Evolutionary conservation across 2,329 filamentous ascomycete genomes (phyloP).

Genomic region (Fusarium torulosum): DNA sequence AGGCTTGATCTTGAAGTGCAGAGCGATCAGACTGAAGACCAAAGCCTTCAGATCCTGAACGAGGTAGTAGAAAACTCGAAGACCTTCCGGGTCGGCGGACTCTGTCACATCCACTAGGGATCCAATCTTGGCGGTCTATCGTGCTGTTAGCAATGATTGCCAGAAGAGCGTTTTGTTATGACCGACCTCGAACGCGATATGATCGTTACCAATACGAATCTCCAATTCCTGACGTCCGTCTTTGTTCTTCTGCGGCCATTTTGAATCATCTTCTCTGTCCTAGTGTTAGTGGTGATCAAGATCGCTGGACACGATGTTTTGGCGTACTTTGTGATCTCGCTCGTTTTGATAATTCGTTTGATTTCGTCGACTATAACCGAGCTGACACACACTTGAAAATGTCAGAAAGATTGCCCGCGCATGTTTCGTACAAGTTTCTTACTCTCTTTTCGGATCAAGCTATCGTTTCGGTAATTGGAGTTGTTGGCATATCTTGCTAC

Average conservation of each 20-base stretch:
- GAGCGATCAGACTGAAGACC: constrained; percentile 93
- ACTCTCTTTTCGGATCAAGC: constrained; percentile 99
- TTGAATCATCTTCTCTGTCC: constrained; percentile 91
- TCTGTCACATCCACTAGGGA: constrained; percentile 97
- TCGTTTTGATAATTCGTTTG: constrained; percentile 95
- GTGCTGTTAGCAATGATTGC: constrained; percentile 27
- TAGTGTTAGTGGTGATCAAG: constrained; percentile 27
- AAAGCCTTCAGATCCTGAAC: constrained; percentile 97
- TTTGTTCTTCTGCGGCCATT: constrained; percentile 99
- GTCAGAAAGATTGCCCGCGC: constrained; percentile 18
- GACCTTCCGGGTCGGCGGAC: constrained; percentile 93
- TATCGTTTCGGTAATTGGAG: constrained; percentile 99
- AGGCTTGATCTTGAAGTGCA: constrained; percentile 97
- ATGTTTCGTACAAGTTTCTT: constrained; percentile 54
- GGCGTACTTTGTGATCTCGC: constrained; percentile 93
- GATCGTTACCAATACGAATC: constrained; percentile 91
- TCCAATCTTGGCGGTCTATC: constrained; percentile 95
- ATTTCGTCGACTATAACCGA: constrained; percentile 91
- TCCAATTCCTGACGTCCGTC: constrained; percentile 97
- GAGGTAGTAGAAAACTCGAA: constrained; percentile 98
- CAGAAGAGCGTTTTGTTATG: background rate
- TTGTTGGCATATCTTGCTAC: constrained; percentile 98
- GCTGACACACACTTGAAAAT: constrained; percentile 91
- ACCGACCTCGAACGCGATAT: constrained; percentile 95
- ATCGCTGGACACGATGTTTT: background rate